phyloP scores from a whole-genome alignment of 805 yeast genomes.

The Millerozyma miso region DNA sequence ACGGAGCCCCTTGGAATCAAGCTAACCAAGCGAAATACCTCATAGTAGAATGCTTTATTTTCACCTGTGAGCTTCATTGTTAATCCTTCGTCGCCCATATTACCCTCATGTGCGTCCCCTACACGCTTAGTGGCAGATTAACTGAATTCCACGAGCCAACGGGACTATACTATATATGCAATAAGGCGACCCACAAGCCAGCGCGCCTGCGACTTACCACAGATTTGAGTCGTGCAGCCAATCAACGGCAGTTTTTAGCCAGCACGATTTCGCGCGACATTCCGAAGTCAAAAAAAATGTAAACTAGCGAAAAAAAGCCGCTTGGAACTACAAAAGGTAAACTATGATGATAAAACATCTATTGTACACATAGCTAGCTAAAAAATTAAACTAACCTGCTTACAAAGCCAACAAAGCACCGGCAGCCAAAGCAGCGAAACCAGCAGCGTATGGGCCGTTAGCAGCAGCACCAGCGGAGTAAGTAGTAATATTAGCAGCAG shows the following conservation, averaged over 20 bases:
- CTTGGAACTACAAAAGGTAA: no score
- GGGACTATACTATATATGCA: no score
- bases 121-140: no score
- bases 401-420: slow-evolving; percentile 62
- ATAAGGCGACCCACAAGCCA: no score
- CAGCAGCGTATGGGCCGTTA: slow-evolving; percentile 33
- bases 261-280: no score
- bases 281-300: no score
- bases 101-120: not conserved
- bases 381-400: slow-evolving; percentile 8
- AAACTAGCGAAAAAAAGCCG: no score
- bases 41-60: slow-evolving; percentile 52
- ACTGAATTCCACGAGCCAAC: no score
- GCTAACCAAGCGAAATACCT: slow-evolving; percentile 52
- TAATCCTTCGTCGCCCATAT: not conserved
- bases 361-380: slow-evolving; percentile 3
- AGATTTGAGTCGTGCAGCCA: no score
- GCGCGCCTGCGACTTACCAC: no score
- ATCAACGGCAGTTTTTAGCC: no score
- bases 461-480: slow-evolving; percentile 35
- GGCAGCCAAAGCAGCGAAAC: slow-evolving; percentile 46
- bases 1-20: slow-evolving; percentile 61
- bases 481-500: slow-evolving; percentile 31
- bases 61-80: slow-evolving; percentile 36
- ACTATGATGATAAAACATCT: slow-evolving; percentile 1